Evolutionary conservation across 1,284 basidiomycete genomes (phyloP).

Genomic region (Ceratobasidium theobromae): DNA sequence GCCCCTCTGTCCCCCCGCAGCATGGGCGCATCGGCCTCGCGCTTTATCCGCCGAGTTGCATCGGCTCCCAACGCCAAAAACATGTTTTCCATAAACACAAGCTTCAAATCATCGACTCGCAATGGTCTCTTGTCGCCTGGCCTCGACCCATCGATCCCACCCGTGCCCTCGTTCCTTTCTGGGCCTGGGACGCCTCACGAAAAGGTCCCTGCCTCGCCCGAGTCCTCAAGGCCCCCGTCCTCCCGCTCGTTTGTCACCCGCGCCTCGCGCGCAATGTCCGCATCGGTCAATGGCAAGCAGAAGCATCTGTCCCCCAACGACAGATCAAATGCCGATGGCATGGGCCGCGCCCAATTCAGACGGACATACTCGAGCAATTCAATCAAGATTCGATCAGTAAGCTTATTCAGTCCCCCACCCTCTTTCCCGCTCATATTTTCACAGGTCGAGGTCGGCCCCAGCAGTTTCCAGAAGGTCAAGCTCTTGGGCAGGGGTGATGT

Average conservation of each 20-base stretch:
- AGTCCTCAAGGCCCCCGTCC: slow-evolving; percentile 23
- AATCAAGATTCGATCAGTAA: slow-evolving; percentile 88
- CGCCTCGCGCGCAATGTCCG: slow-evolving; percentile 24
- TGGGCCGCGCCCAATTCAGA: slow-evolving; percentile 73
- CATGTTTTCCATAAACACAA: slow-evolving; percentile 64
- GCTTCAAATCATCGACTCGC: slow-evolving; percentile 57
- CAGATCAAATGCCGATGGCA: slow-evolving; percentile 3
- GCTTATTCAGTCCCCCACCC: slow-evolving; percentile 40
- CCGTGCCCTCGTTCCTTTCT: slow-evolving; percentile 36
- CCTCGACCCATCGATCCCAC: slow-evolving; percentile 47
- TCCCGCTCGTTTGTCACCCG: slow-evolving; percentile 19
- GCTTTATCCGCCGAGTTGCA: slow-evolving; percentile 91
- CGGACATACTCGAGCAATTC: slow-evolving; percentile 97
- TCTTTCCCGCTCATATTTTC: slow-evolving; percentile 28
- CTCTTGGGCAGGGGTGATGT: slow-evolving; percentile 95
- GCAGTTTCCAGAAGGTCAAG: slow-evolving; percentile 92
- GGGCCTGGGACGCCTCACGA: slow-evolving; percentile 26
- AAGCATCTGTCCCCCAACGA: slow-evolving; percentile 37
- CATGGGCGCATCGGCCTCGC: slow-evolving; percentile 52
- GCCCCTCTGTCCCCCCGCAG: slow-evolving; percentile 30
- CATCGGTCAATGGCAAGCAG: slow-evolving; percentile 27
- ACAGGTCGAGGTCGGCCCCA: slow-evolving; percentile 86
- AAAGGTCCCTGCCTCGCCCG: slow-evolving; percentile 30
- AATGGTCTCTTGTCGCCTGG: slow-evolving; percentile 70
- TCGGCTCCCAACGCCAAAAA: slow-evolving; percentile 96